Base-by-base conservation (phyloP, 2,329 filamentous ascomycete genomes). In the Fusarium solani-melongenae region DNA sequence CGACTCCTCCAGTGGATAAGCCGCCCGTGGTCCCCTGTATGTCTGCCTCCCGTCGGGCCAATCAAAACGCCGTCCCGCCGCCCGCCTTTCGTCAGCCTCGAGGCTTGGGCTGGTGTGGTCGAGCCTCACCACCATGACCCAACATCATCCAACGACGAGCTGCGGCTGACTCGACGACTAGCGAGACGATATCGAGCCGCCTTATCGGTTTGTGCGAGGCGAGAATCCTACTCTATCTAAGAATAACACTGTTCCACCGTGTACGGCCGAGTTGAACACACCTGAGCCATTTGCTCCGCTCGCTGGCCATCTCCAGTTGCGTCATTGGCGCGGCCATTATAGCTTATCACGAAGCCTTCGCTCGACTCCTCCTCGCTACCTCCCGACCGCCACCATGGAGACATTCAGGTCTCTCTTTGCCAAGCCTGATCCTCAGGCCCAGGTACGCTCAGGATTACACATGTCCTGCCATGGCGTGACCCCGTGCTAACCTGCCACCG, bases 391-490 rank as follows among this genome's bases (percentile, higher is more conserved):
- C 80, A 83, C 77, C 79, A 98, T 98, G 96, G 94, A 98, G 86
- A 90, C 93, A 49, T 88, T 98, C 81, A 94, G 91, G 83, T 88
- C 92, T 67, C 91, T 98, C 79, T 96, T 98, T 84, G 94, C 92
- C 83, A 96, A 94, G 84, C 96, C 96, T 39, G 95, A 97, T 81
- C 96, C 96, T 51, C 93, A 97, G 83, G 93, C 93, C 72, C 96
- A 99, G 89, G 96, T 98, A 86, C 75, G 87, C 76, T 51, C 27
- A 49, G 33, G 49, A 20, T 17, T 33, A 20, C 27, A 12, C 22
- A 29, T 10, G 2, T 34, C 51, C 60, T 31, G 31, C 14, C 41
- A 49, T 64, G 56, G 34, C 51, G 46, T 22, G 38, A 46, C 51
- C 55, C 29, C 24, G 20, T 60, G 56, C 57, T 67, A 29, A 64